These are phyloP conservation scores for Cairneyella variabilis DNA, from an alignment of 495 filamentous ascomycete genomes.

Conservation along the genomic window DNA sequence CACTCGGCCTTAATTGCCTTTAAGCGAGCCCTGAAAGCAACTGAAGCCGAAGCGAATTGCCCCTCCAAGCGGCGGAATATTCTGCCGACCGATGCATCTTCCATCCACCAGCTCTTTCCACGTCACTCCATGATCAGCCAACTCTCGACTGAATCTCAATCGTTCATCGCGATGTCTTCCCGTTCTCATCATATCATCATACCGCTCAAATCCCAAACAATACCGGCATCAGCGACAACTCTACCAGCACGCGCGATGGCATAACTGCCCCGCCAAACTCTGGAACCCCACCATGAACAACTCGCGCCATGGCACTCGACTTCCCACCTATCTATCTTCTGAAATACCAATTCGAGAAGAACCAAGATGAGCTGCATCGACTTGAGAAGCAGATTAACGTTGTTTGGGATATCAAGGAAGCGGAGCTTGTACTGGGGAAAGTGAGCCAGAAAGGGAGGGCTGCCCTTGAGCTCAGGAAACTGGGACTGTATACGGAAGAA, in stretches of 20 bases:
- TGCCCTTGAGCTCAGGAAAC: slow-evolving; percentile 69
- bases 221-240: too few relatives aligned
- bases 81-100: too few relatives aligned
- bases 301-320: slow-evolving; percentile 12
- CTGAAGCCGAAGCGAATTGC: too few relatives aligned
- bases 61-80: too few relatives aligned
- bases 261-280: background rate
- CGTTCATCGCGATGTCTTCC: too few relatives aligned
- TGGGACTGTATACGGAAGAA: slow-evolving; percentile 41
- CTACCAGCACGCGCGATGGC: too few relatives aligned
- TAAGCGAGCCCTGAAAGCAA: too few relatives aligned
- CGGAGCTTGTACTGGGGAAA: slow-evolving; percentile 68
- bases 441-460: slow-evolving; percentile 66
- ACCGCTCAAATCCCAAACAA: too few relatives aligned
- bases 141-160: too few relatives aligned
- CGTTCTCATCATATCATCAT: too few relatives aligned
- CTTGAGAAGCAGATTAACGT: slow-evolving; percentile 63
- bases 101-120: too few relatives aligned
- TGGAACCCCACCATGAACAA: background rate
- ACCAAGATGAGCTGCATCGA: slow-evolving; percentile 49
- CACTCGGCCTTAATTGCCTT: background rate
- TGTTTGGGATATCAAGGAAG: slow-evolving; percentile 71
- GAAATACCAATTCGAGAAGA: slow-evolving; percentile 55
- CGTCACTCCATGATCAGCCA: too few relatives aligned
- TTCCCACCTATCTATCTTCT: slow-evolving; percentile 75